Percentiles rank a stretch among this genome's conserved stretches.
Evolutionary conservation across 2,329 filamentous ascomycete species (phyloP).

Genomic region (Coleophoma cylindrospora): DNA sequence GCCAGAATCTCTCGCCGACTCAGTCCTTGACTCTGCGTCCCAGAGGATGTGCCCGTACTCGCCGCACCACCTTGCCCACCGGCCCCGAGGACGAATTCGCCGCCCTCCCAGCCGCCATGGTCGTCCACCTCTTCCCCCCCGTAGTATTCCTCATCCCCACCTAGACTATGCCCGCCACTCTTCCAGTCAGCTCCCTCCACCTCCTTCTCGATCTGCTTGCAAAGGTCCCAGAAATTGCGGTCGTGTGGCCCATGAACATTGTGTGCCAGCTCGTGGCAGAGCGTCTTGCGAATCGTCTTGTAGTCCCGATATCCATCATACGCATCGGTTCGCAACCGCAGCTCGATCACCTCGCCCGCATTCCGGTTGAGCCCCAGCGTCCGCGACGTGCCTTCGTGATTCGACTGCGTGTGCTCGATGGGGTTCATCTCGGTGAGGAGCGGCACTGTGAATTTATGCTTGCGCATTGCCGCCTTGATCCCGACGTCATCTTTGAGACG

Average conservation of each 20-base stretch:
- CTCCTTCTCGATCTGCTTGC: constrained; percentile 80
- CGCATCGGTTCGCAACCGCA: constrained; percentile 86
- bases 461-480: constrained; percentile 76
- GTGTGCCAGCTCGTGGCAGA: constrained; percentile 94
- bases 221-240: constrained; percentile 83
- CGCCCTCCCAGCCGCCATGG: constrained; percentile 72
- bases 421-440: constrained; percentile 96
- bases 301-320: constrained; percentile 95
- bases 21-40: constrained; percentile 34
- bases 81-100: constrained; percentile 68
- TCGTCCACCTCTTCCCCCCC: constrained; percentile 54
- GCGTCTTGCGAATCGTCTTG: constrained; percentile 80
- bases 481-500: constrained; percentile 78
- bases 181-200: constrained; percentile 78
- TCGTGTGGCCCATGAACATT: constrained; percentile 86
- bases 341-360: constrained; percentile 81
- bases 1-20: constrained; percentile 72
- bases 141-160: constrained; percentile 48
- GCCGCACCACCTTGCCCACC: constrained; percentile 36
- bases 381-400: constrained; percentile 66
- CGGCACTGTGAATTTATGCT: constrained; percentile 78
- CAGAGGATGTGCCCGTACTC: constrained; percentile 15
- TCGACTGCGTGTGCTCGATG: constrained; percentile 65
- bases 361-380: constrained; percentile 87
- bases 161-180: constrained; percentile 60